phyloP scores from a whole-genome alignment of 495 filamentous ascomycete genomes.

The Penicillium subrubescens region DNA sequence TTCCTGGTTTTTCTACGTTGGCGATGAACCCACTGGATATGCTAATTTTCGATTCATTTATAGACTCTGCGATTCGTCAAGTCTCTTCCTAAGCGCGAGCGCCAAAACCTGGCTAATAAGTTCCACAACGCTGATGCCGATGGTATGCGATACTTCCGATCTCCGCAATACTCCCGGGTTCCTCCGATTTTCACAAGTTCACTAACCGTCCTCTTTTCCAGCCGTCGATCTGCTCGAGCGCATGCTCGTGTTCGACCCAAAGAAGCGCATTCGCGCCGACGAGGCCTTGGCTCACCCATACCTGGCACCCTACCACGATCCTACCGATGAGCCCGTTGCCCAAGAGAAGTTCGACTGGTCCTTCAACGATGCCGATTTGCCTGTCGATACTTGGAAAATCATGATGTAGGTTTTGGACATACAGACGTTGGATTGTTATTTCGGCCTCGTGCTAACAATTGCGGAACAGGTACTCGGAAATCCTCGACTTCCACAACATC shows the following conservation, averaged over 20 bases:
- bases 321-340: slow-evolving; percentile 90
- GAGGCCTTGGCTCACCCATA: slow-evolving; percentile 90
- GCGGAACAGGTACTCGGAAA: slow-evolving; percentile 87
- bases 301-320: slow-evolving; percentile 94
- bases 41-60: slow-evolving; percentile 17
- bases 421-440: not conserved
- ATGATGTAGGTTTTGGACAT: slow-evolving; percentile 77
- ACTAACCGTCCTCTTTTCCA: slow-evolving; percentile 38
- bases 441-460: slow-evolving; percentile 20
- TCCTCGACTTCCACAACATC: slow-evolving; percentile 97
- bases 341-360: slow-evolving; percentile 99
- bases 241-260: slow-evolving; percentile 98
- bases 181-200: not conserved
- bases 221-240: slow-evolving; percentile 92
- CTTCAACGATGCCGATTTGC: slow-evolving; percentile 98
- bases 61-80: slow-evolving; percentile 97
- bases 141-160: slow-evolving; percentile 56
- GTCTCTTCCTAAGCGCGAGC: slow-evolving; percentile 92
- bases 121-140: slow-evolving; percentile 95
- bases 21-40: not conserved
- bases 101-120: slow-evolving; percentile 85
- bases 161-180: not conserved
- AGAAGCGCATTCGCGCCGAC: slow-evolving; percentile 82
- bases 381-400: slow-evolving; percentile 99
- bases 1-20: not conserved